Conservation (phyloP, 192 early-diverging fungal genomes). For the Umbelopsis sp. region DNA sequence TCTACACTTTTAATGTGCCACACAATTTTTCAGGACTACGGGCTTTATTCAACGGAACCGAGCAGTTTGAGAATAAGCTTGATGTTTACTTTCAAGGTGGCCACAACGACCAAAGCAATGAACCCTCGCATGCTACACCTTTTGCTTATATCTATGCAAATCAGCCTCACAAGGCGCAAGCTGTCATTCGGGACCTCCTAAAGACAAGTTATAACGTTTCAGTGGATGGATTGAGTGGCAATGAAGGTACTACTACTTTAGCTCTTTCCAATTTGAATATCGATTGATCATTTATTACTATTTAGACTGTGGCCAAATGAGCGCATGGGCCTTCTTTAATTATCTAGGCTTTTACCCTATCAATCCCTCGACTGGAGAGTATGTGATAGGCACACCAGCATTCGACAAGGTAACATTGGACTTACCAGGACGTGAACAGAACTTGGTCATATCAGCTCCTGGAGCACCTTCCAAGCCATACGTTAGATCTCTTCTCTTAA, state of each 20-base stretch:
- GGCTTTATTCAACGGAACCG: background rate
- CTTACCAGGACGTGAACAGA: background rate
- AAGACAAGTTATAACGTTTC: background rate
- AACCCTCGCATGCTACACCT: conserved; percentile 1
- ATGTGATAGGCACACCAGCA: background rate
- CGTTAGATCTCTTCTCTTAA: background rate
- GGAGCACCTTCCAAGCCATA: background rate
- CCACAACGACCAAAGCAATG: conserved; percentile 8
- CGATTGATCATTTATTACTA: background rate
- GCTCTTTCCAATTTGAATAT: background rate
- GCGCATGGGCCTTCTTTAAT: conserved; percentile 6
- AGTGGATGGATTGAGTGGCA: background rate
- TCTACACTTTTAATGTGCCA: conserved; percentile 4
- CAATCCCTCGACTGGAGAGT: background rate
- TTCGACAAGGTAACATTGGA: conserved; percentile 3
- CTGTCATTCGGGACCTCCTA: background rate
- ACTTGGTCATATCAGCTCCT: background rate
- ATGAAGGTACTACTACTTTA: background rate
- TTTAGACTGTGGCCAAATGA: conserved; percentile 11
- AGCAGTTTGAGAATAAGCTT: background rate
- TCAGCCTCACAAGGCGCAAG: background rate
- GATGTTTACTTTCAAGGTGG: background rate
- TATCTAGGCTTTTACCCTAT: conserved; percentile 5
- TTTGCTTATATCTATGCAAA: background rate
- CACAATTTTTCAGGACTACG: background rate